Evolutionary conservation across 2,329 filamentous ascomycete genomes (phyloP), one percentile per base, ranked within the genome.

Genomic region (Cladobotryum protrusum): DNA sequence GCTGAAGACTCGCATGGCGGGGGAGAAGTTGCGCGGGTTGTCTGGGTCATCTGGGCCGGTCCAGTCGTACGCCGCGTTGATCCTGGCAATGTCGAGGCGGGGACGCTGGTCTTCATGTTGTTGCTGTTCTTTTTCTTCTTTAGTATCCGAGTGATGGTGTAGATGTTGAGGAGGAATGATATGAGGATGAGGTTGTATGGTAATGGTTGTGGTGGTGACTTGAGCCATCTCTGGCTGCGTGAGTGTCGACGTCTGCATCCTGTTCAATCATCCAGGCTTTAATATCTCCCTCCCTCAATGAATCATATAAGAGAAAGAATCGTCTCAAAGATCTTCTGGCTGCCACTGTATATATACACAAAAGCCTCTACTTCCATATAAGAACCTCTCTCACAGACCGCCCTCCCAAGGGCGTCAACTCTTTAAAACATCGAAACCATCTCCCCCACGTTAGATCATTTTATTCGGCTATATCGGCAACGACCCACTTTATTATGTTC

Each of bases 1-100:
- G 61, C 80, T 84, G 59, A 83, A 86, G 84, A 87, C 88, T 66
- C 89, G 90, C 64, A 73, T 82, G 1, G 68, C 69, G 62, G 86
- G 87, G 35, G 78, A 79, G 84, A 86, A 92, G 67, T 91, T 91
- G 73, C 90, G 90, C 1, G 87, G 87, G 61, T 91, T 90, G 57
- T 85, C 85, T 0, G 80, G 79, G 63, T 91, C 87, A 54, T 82
- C 71, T 12, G 83, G 75, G 7, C 56, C 57, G n/a, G 56, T 59
- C 59, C 59, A 63, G 55, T 63, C 59, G 43, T 54, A 58, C 14
- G 56, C 58, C 5, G 58, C 60, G 50, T 62, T 61, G 55, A 62
- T 59, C n/a, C 56, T 53, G 6, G 54, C 41, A n/a, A 58, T 53
- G 17, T 52, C 56, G 35, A 56, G 43, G 39, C 57, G 52, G 56